phyloP scores from a whole-genome alignment of 371 early-diverging fungal genomes.

The Mucor velutinosus region DNA sequence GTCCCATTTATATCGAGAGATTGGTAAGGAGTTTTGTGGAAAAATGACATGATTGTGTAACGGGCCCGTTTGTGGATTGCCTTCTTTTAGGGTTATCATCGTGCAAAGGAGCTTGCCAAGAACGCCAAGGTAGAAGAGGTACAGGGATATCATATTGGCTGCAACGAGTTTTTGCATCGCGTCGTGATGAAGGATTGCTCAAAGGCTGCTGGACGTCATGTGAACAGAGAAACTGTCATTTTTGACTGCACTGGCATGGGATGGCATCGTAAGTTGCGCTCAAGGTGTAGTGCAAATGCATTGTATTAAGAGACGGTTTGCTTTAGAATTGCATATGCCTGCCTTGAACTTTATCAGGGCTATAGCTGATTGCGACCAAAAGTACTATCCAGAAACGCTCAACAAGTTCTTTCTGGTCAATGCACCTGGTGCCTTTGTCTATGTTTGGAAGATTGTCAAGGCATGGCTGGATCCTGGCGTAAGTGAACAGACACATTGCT shows the following conservation, averaged over 20 bases:
- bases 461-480: slow-evolving; percentile 83
- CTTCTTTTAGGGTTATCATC: slow-evolving; percentile 63
- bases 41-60: slow-evolving; percentile 5
- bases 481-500: slow-evolving; percentile 23
- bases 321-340: slow-evolving; percentile 72
- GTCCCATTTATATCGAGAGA: slow-evolving; percentile 83
- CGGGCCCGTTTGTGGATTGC: neutral
- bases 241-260: slow-evolving; percentile 85
- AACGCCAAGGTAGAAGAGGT: slow-evolving; percentile 66
- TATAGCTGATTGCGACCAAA: slow-evolving; percentile 79
- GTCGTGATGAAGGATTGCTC: slow-evolving; percentile 77
- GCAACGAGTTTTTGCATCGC: slow-evolving; percentile 76
- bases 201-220: slow-evolving; percentile 59
- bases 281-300: neutral
- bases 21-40: slow-evolving; percentile 9
- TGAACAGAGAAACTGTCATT: slow-evolving; percentile 81
- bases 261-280: slow-evolving; percentile 59
- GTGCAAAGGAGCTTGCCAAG: slow-evolving; percentile 72
- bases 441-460: slow-evolving; percentile 81
- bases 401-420: slow-evolving; percentile 81
- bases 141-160: slow-evolving; percentile 72
- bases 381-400: slow-evolving; percentile 84
- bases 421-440: slow-evolving; percentile 80
- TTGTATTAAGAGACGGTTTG: slow-evolving; percentile 9
- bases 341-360: slow-evolving; percentile 75